Evolutionary conservation across 1,139 yeast species (phyloP).

Genomic region (Saccharomyces uvarum): DNA sequence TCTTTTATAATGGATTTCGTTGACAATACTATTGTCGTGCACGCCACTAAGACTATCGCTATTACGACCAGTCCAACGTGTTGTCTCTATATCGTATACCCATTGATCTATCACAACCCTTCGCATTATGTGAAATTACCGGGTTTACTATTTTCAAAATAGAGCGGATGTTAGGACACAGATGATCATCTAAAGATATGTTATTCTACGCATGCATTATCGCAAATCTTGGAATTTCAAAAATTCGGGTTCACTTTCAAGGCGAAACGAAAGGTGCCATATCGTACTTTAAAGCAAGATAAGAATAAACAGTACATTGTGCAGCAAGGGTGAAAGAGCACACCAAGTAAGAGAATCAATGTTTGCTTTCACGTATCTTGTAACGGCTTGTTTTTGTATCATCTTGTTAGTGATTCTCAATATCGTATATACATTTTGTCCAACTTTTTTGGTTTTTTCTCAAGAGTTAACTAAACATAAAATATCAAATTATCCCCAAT

Average conservation of each 20-base stretch:
- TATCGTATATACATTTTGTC: no score
- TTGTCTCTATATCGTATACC: not conserved
- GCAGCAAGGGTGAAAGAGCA: not conserved
- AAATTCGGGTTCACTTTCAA: not conserved
- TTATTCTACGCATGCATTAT: not conserved
- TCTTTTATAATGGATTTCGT: not conserved
- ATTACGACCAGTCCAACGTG: not conserved
- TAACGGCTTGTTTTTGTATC: no score
- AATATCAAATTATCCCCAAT: no score
- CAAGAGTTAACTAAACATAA: no score
- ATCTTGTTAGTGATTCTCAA: no score
- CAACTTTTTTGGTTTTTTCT: no score
- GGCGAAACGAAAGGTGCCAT: not conserved
- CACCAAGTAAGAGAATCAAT: no score
- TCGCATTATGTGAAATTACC: not conserved
- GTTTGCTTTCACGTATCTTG: no score
- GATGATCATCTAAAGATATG: not conserved
- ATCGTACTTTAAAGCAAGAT: not conserved
- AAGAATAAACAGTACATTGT: not conserved
- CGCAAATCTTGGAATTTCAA: not conserved
- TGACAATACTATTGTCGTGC: not conserved
- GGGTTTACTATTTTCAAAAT: not conserved
- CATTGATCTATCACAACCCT: not conserved
- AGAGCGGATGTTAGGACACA: not conserved
- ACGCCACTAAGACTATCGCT: not conserved